Conservation (phyloP, 345 rosid genomes). For the Camelina sativa region DNA sequence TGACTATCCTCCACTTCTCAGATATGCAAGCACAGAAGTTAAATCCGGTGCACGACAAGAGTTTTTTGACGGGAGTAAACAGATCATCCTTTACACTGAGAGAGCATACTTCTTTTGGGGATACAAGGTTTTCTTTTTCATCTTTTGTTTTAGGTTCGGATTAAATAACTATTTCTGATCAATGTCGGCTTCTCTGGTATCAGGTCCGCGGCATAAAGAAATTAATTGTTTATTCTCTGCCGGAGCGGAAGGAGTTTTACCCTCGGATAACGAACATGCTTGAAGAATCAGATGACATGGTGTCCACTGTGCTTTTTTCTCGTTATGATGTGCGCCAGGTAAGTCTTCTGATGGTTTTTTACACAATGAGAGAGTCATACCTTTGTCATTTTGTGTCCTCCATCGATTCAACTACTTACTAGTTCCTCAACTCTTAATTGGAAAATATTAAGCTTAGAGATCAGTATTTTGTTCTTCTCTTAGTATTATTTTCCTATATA, state of each 20-base stretch:
- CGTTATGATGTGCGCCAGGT: conserved; percentile 73
- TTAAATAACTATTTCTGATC: neutral
- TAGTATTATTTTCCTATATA: too few species aligned
- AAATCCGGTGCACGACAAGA: conserved; percentile 73
- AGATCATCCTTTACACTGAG: conserved; percentile 89
- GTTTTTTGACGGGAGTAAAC: conserved; percentile 70
- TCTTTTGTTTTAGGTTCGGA: neutral
- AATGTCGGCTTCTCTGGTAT: conserved; percentile 23
- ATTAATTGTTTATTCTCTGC: conserved; percentile 84
- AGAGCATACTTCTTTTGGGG: conserved; percentile 82
- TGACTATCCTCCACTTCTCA: conserved; percentile 35
- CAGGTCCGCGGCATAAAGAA: conserved; percentile 88
- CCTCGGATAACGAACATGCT: conserved; percentile 91
- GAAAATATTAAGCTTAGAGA: too few species aligned
- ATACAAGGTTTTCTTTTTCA: conserved; percentile 63
- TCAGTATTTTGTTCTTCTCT: too few species aligned
- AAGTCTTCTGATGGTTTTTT: conserved; percentile 36
- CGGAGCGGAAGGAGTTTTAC: conserved; percentile 90
- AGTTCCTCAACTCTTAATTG: too few species aligned
- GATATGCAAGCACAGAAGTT: conserved; percentile 67
- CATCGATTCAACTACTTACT: too few species aligned
- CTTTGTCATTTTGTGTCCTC: too few species aligned
- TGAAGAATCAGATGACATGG: conserved; percentile 69
- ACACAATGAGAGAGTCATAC: too few species aligned
- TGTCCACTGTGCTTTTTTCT: conserved; percentile 79